Conservation (phyloP, 108 stramenopile genomes). For the Skeletonema menzelii region DNA sequence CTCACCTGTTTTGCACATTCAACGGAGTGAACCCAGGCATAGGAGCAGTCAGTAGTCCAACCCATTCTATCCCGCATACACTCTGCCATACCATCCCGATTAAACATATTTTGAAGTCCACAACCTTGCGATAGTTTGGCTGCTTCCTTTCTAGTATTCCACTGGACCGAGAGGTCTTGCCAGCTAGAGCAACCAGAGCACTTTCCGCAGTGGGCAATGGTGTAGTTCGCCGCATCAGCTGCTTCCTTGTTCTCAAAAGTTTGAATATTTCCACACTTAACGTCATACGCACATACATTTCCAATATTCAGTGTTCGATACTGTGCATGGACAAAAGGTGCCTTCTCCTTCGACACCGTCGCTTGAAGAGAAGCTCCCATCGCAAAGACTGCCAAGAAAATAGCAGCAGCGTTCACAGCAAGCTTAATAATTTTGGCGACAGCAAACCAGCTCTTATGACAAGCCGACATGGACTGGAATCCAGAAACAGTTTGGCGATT, state of each 20-base stretch:
- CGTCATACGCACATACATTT: background rate
- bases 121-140: background rate
- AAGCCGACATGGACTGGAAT: conserved; percentile 8
- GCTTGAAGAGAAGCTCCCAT: background rate
- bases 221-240: conserved; percentile 15
- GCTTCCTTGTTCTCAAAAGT: conserved; percentile 22
- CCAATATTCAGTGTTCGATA: background rate
- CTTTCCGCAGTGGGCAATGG: conserved; percentile 31
- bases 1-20: conserved; percentile 40
- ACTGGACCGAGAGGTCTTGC: conserved; percentile 35
- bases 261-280: background rate
- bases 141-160: conserved; percentile 24
- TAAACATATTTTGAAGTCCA: background rate
- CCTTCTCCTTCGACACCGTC: background rate
- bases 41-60: background rate
- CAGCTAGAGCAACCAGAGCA: conserved; percentile 40
- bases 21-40: conserved; percentile 1
- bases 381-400: background rate
- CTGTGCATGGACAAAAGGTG: background rate
- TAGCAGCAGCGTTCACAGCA: background rate
- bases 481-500: background rate
- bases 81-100: background rate
- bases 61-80: background rate
- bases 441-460: conserved; percentile 7
- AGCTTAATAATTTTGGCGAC: conserved; percentile 2